phyloP scores from a whole-genome alignment of 139 green algal genomes.

The Limnomonas spitsbergensis region DNA sequence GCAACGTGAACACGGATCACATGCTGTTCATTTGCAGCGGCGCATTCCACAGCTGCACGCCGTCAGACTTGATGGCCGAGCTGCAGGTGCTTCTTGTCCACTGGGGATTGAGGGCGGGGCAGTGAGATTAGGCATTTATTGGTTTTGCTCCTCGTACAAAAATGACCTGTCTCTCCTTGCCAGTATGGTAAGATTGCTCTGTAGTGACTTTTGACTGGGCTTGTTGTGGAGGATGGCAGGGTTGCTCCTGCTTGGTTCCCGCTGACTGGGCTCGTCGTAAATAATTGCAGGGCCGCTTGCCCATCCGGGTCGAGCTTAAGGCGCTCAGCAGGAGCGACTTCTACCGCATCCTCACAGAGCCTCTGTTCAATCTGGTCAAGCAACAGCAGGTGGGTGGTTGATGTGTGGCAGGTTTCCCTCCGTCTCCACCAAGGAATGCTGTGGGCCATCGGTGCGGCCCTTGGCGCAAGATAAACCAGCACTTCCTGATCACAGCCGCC shows the following conservation, averaged over 20 bases:
- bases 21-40: constrained; percentile 76
- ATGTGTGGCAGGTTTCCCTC: not conserved
- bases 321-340: constrained; percentile 64
- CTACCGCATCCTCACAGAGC: constrained; percentile 81
- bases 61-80: constrained; percentile 64
- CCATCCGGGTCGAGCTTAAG: constrained; percentile 94
- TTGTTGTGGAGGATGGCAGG: too few species aligned
- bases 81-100: constrained; percentile 49
- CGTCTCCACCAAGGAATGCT: too few species aligned
- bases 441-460: too few species aligned
- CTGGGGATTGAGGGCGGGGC: too few species aligned
- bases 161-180: too few species aligned
- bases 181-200: too few species aligned
- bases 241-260: too few species aligned
- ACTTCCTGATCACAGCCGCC: not conserved
- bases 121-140: not conserved
- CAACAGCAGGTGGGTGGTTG: constrained; percentile 84
- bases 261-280: too few species aligned
- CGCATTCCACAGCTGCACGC: constrained; percentile 89
- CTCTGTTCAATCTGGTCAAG: constrained; percentile 85
- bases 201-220: too few species aligned
- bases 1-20: constrained; percentile 93
- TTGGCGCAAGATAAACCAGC: too few species aligned
- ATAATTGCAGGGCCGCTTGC: constrained; percentile 88
- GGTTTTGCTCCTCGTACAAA: too few species aligned